phyloP scores from a whole-genome alignment of 2,329 filamentous ascomycete genomes.

The Zasmidium angulare region DNA sequence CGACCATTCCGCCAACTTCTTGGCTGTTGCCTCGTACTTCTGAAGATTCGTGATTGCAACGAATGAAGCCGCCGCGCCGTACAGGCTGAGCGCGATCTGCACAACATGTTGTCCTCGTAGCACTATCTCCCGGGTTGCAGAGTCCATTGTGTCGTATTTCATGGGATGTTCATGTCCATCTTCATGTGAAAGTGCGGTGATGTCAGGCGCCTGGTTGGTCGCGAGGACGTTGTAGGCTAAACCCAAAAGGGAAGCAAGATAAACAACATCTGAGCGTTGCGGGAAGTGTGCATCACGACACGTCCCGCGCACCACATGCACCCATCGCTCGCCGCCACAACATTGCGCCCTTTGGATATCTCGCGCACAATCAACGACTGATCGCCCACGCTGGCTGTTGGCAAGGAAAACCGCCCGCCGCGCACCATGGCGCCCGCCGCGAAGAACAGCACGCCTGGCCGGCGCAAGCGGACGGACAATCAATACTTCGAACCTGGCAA shows the following conservation, averaged over 20 bases:
- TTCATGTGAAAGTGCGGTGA: background rate
- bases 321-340: background rate
- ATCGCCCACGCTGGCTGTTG: conserved; percentile 25
- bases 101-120: conserved; percentile 36
- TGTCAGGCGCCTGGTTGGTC: background rate
- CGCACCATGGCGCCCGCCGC: conserved; percentile 29
- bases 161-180: background rate
- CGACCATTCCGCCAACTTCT: conserved; percentile 49
- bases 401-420: conserved; percentile 31
- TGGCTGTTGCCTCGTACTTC: conserved; percentile 46
- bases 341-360: conserved; percentile 2
- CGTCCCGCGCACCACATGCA: background rate
- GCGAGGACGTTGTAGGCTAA: background rate
- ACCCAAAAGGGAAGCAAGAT: background rate
- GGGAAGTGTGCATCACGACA: background rate
- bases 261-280: background rate
- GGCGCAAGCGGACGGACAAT: conserved; percentile 30
- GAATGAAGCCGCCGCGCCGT: conserved; percentile 45
- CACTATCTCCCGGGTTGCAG: conserved; percentile 13
- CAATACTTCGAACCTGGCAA: conserved; percentile 39
- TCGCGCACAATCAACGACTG: background rate
- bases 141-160: conserved; percentile 3
- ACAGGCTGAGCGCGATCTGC: conserved; percentile 43
- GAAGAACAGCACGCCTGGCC: conserved; percentile 28
- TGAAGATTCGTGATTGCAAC: conserved; percentile 46